These are phyloP conservation scores for Fusarium keratoplasticum DNA, from an alignment of 2,329 filamentous ascomycete species.

Conservation along the genomic window DNA sequence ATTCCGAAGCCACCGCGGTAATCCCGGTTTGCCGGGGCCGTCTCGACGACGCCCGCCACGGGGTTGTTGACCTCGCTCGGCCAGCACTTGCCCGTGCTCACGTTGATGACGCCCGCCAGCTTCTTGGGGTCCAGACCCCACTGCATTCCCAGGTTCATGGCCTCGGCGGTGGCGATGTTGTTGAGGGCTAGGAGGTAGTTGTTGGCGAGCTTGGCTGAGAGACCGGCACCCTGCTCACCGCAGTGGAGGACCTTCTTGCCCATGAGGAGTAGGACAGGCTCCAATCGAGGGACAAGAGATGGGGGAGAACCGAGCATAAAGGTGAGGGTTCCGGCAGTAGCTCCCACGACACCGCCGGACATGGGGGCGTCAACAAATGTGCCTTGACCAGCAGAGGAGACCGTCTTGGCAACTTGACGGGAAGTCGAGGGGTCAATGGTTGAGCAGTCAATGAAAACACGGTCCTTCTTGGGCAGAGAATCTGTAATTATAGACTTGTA, in stretches of 20 bases:
- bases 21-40: constrained; percentile 79
- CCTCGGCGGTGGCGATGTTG: constrained; percentile 80
- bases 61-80: constrained; percentile 96
- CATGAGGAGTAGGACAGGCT: constrained; percentile 81
- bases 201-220: constrained; percentile 95
- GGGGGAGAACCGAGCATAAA: constrained; percentile 90
- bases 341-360: constrained; percentile 95
- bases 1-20: constrained; percentile 85
- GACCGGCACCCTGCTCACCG: constrained; percentile 83
- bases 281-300: constrained; percentile 71
- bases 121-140: constrained; percentile 71
- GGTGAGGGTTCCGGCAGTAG: constrained; percentile 85
- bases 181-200: constrained; percentile 96
- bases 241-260: constrained; percentile 88
- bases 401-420: constrained; percentile 77
- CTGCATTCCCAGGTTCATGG: constrained; percentile 73
- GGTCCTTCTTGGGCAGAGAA: constrained; percentile 63
- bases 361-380: constrained; percentile 95
- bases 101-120: constrained; percentile 89
- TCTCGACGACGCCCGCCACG: constrained; percentile 83
- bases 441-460: constrained; percentile 94
- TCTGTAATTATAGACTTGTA: constrained; percentile 80
- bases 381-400: constrained; percentile 73
- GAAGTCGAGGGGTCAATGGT: constrained; percentile 95
- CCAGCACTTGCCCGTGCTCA: constrained; percentile 95